Evolutionary conservation across 2,329 filamentous ascomycete genomes (phyloP).

Genomic region (Venturia asperata): DNA sequence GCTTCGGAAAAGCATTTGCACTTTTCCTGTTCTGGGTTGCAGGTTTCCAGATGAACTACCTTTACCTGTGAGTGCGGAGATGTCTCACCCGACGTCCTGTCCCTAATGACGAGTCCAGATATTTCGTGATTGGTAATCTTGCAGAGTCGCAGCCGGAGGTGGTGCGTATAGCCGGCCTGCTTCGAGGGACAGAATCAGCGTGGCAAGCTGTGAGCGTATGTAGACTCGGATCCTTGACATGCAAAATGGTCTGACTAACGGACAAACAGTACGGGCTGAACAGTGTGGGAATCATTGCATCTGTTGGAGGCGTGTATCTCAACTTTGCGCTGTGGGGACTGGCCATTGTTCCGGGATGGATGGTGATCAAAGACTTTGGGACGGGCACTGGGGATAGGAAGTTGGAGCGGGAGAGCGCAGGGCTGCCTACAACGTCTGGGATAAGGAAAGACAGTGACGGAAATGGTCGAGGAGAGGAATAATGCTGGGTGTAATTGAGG

Average conservation of each 20-base stretch:
- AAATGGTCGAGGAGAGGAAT: neutral
- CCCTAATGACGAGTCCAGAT: slow-evolving; percentile 28
- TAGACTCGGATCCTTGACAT: neutral
- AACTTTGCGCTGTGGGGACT: slow-evolving; percentile 64
- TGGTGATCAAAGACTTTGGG: slow-evolving; percentile 55
- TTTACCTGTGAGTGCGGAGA: slow-evolving; percentile 45
- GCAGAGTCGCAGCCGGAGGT: slow-evolving; percentile 56
- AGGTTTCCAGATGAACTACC: slow-evolving; percentile 67
- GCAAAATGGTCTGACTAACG: neutral
- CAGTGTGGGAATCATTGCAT: slow-evolving; percentile 54
- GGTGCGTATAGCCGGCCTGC: slow-evolving; percentile 59
- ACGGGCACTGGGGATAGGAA: slow-evolving; percentile 1
- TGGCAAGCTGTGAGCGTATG: slow-evolving; percentile 53
- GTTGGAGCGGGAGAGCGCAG: neutral
- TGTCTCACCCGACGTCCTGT: neutral
- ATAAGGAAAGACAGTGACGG: neutral
- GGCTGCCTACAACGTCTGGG: neutral
- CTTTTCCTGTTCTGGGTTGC: slow-evolving; percentile 61
- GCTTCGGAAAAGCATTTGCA: slow-evolving; percentile 60
- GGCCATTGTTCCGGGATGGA: slow-evolving; percentile 58
- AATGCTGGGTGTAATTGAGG: neutral
- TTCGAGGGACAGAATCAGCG: slow-evolving; percentile 64
- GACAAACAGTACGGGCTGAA: slow-evolving; percentile 53
- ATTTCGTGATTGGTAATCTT: slow-evolving; percentile 63
- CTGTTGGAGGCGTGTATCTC: slow-evolving; percentile 60